Base-by-base conservation (phyloP, 139 green algal genomes). In the Coelastrella sp. region DNA sequence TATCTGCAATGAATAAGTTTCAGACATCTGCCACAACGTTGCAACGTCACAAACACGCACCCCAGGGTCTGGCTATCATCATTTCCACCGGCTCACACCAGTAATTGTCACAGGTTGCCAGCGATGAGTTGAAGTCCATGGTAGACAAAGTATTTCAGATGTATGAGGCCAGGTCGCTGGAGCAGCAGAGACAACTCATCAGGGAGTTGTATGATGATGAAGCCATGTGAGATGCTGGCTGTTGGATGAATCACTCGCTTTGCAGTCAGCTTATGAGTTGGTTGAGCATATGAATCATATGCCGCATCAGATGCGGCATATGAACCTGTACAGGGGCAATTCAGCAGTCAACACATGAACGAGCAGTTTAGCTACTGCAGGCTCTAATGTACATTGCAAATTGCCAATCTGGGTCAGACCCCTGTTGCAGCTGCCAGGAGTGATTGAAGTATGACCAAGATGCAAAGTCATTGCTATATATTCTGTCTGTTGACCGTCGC, bases 131-230 rank as follows among this genome's bases (percentile, higher is more conserved):
- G 58, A 86, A 75, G 59, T 15, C 81, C 4, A 22, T 86, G 81
- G 81, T 86, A n/a, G 59, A 86, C 81, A 75, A 58, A 68, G 82
- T 87, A 61, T 61, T 87, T 27, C 25, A 76, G 27, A 66, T 87
- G 24, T 87, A 87, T 12, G 82, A 87, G 82, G 22, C n/a, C 61
- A 66, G 82, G 6, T 80, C 84, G 11, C n/a, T 80, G 6, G 84
- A 88, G 68, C 49, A 75, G 68, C 84, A 88, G 84, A 73, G 84
- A 0, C 8, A 57, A 27, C 61, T 88, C 8, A 57, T 88, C 19
- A 25, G 24, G 11, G 68, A 80, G 49, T 68, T 88, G 35, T 88
- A 88, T 12, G 68, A 81, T 14, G 20, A 66, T 20, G 35, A 7
- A 19, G 84, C 84, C 4, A 63, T 81, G 82, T 87, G 27, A 79